Evolutionary conservation across 2,329 filamentous ascomycete genomes (phyloP).

Genomic region (Colletotrichum limetticola): DNA sequence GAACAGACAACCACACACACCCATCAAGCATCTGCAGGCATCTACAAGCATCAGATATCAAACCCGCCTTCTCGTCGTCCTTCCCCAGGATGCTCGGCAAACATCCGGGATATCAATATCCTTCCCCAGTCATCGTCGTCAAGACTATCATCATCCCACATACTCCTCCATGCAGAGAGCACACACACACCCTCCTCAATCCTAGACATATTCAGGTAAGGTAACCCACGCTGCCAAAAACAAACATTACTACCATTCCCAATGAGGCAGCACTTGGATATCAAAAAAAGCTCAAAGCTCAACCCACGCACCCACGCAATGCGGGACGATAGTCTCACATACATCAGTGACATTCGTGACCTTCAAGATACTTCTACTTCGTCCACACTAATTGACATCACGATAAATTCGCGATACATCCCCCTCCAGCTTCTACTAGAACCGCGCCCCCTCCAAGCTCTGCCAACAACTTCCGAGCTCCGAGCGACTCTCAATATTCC

Average conservation of each 20-base stretch:
- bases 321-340: not conserved
- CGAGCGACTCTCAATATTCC: not conserved
- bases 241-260: not conserved
- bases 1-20: not conserved
- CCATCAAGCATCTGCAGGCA: not conserved
- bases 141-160: not conserved
- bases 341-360: not conserved
- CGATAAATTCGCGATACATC: conserved; percentile 1
- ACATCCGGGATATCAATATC: not conserved
- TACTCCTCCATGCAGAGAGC: too few relatives aligned
- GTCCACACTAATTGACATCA: not conserved
- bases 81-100: not conserved
- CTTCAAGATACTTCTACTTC: conserved; percentile 7
- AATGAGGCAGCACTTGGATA: not conserved
- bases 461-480: not conserved
- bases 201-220: not conserved
- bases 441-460: conserved; percentile 3
- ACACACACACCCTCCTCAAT: not conserved
- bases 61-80: not conserved
- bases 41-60: not conserved
- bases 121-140: not conserved
- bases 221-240: not conserved
- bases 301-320: not conserved
- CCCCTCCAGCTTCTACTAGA: not conserved
- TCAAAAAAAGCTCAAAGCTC: too few relatives aligned